Conservation (phyloP, 2,329 filamentous ascomycete species). For the Chrysoporthe puriensis region DNA sequence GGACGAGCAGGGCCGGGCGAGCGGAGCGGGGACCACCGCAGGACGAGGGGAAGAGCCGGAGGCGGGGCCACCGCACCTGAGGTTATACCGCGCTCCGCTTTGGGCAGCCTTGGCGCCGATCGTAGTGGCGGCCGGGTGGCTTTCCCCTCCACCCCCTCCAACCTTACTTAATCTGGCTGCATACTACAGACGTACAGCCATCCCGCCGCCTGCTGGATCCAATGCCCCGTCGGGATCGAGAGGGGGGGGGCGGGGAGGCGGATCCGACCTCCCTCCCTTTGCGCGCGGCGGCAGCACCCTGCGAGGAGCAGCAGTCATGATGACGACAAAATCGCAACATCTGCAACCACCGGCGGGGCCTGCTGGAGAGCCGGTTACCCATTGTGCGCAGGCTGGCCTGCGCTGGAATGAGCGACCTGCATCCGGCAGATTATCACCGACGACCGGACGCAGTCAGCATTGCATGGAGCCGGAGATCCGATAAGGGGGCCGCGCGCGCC, state of each 20-base stretch:
- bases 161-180: neutral
- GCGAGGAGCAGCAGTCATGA: neutral
- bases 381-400: neutral
- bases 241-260: neutral
- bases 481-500: neutral
- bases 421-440: neutral
- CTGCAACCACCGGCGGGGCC: neutral
- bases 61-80: constrained; percentile 10
- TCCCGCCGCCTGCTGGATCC: too few relatives aligned
- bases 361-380: too few relatives aligned
- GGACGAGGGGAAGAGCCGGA: constrained; percentile 14
- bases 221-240: neutral
- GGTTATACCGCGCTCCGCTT: constrained; percentile 14
- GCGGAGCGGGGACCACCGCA: constrained; percentile 7
- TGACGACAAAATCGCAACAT: constrained; percentile 14
- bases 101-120: constrained; percentile 14
- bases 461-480: neutral
- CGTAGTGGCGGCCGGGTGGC: neutral
- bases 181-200: neutral
- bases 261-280: too few relatives aligned
- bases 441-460: constrained; percentile 11
- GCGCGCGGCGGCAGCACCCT: neutral
- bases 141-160: neutral
- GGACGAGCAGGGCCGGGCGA: constrained; percentile 15
- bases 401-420: neutral